phyloP scores from a whole-genome alignment of 306 rosid genomes.

The Prunus kanzakura region DNA sequence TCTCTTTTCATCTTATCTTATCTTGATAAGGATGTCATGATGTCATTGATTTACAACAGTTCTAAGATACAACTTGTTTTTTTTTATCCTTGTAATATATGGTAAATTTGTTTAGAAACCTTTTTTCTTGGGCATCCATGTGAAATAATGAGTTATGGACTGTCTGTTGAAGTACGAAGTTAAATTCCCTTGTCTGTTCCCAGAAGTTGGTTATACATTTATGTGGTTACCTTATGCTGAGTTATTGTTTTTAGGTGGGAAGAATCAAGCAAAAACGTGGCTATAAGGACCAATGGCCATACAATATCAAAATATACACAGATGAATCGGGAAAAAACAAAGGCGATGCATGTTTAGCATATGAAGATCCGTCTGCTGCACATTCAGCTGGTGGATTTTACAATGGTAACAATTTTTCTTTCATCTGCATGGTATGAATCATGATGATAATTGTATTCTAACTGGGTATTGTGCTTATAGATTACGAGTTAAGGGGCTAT shows the following conservation, averaged over 20 bases:
- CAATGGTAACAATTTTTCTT: slow-evolving; percentile 49
- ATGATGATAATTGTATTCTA: slow-evolving; percentile 4
- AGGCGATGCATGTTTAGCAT: slow-evolving; percentile 90
- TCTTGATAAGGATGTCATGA: background rate
- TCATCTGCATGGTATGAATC: background rate
- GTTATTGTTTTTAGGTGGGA: slow-evolving; percentile 58
- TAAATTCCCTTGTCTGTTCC: background rate
- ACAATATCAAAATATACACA: slow-evolving; percentile 85
- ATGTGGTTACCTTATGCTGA: background rate
- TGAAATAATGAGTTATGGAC: background rate
- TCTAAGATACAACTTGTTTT: too few species aligned
- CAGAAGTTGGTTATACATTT: background rate
- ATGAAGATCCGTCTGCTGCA: slow-evolving; percentile 97
- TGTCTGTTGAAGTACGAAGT: background rate
- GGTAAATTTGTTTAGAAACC: background rate
- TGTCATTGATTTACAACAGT: too few species aligned
- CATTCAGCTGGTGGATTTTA: slow-evolving; percentile 93
- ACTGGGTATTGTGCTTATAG: slow-evolving; percentile 38
- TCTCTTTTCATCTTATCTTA: background rate
- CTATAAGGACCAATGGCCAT: slow-evolving; percentile 99
- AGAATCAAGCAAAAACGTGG: slow-evolving; percentile 99
- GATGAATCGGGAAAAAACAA: slow-evolving; percentile 91
- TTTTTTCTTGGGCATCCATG: background rate
- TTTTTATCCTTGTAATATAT: background rate
- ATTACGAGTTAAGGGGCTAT: slow-evolving; percentile 80